Evolutionary conservation across 139 green algal species (phyloP).

Genomic region (Astrephomene gubernaculifera): DNA sequence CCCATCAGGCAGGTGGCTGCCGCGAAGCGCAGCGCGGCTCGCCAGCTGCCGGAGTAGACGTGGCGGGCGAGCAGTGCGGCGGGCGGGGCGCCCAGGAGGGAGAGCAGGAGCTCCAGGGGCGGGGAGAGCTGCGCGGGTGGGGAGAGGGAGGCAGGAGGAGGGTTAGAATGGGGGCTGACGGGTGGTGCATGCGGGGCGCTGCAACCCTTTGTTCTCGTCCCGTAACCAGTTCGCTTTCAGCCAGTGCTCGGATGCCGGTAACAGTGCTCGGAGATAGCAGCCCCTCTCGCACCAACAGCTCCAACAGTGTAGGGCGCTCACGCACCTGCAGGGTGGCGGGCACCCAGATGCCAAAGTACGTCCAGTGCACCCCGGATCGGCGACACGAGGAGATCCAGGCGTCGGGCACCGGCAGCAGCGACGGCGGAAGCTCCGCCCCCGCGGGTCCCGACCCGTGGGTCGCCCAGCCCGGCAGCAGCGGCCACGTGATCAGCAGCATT

Average conservation of each 20-base stretch:
- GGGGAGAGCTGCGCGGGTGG: background rate
- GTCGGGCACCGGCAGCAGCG: background rate
- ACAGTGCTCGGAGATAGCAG: too few species aligned
- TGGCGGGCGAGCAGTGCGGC: background rate
- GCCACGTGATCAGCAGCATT: background rate
- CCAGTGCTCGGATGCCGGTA: too few species aligned
- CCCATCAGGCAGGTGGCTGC: too few species aligned
- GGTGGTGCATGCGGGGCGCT: background rate
- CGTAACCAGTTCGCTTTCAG: too few species aligned
- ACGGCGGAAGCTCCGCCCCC: too few species aligned
- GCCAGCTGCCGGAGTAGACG: background rate
- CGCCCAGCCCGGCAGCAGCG: too few species aligned
- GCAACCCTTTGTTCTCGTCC: too few species aligned
- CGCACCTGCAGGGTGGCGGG: background rate
- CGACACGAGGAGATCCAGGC: background rate
- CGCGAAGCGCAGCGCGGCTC: background rate
- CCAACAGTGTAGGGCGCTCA: background rate
- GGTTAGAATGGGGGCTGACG: background rate
- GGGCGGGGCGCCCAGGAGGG: background rate
- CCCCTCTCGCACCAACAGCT: background rate
- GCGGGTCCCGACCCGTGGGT: background rate
- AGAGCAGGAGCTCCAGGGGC: background rate
- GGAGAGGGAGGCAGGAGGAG: background rate
- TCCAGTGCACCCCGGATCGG: background rate
- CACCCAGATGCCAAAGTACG: background rate